A percentile compares a stretch with the other conserved stretches of the same genome.
Conservation (phyloP, 371 early-diverging fungal species). For the Rhizopus microsporus region DNA sequence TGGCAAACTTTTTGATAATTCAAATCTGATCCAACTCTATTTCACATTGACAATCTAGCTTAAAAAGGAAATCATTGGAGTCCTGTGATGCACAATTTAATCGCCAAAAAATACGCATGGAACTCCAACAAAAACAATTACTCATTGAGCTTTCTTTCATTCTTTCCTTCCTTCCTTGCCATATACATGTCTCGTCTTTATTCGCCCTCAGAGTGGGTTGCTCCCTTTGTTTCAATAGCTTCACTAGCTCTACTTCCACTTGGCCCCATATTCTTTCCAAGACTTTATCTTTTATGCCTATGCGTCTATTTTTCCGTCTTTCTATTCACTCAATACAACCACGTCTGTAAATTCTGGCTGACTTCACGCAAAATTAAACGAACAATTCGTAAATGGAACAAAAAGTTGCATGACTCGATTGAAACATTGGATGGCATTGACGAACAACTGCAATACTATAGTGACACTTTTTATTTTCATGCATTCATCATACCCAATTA, state of each 20-base stretch:
- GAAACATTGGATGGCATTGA: constrained; percentile 6
- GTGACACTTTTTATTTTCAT: constrained; percentile 24
- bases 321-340: constrained; percentile 47
- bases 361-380: constrained; percentile 34
- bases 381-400: constrained; percentile 37
- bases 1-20: too few relatives aligned
- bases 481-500: constrained; percentile 69
- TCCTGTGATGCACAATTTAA: too few relatives aligned
- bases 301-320: constrained; percentile 45
- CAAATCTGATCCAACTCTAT: too few relatives aligned
- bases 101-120: too few relatives aligned
- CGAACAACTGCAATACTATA: constrained; percentile 2
- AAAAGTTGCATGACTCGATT: not conserved
- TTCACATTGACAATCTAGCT: too few relatives aligned
- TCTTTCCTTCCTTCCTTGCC: too few relatives aligned
- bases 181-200: constrained; percentile 22
- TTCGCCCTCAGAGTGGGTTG: constrained; percentile 52
- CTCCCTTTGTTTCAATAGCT: constrained; percentile 42
- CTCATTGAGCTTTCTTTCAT: too few relatives aligned
- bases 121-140: too few relatives aligned
- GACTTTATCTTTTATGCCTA: constrained; percentile 40
- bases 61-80: too few relatives aligned
- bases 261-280: constrained; percentile 47
- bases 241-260: constrained; percentile 42
- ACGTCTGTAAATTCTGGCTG: constrained; percentile 47